Conservation (phyloP, 805 yeast genomes). For the Yamadazyma insecticola region DNA sequence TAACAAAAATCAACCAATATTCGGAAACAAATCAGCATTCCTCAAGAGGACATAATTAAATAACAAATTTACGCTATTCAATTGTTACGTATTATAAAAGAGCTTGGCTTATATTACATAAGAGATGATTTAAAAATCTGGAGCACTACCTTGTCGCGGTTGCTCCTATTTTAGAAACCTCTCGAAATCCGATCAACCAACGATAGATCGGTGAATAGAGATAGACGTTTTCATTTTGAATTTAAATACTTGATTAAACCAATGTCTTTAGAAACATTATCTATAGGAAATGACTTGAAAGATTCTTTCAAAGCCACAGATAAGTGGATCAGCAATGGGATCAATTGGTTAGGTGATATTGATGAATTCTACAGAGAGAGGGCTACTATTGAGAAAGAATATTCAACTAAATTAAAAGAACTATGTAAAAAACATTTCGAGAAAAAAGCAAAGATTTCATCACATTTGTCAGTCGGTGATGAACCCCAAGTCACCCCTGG, state of each 20-base stretch:
- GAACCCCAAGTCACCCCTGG: conserved; percentile 92
- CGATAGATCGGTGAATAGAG: background rate
- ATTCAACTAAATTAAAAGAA: conserved; percentile 60
- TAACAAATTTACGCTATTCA: no score
- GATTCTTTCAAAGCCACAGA: conserved; percentile 77
- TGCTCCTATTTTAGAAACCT: no score
- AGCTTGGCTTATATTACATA: no score
- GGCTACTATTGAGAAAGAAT: conserved; percentile 77
- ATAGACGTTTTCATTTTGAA: conserved; percentile 1
- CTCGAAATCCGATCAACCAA: no score
- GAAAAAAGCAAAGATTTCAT: conserved; percentile 66
- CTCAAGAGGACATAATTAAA: no score
- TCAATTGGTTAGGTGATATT: conserved; percentile 72
- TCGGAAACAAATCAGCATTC: no score
- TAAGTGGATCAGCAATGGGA: conserved; percentile 73
- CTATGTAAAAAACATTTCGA: conserved; percentile 67
- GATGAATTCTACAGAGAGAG: conserved; percentile 83
- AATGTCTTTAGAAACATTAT: conserved; percentile 20
- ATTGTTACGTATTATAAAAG: no score
- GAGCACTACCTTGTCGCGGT: no score
- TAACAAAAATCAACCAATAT: no score
- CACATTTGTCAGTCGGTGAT: conserved; percentile 81
- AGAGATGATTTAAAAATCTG: no score
- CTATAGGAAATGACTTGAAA: conserved; percentile 69
- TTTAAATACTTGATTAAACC: background rate